A percentile compares a stretch with the other conserved stretches of the same genome.
Conservation (phyloP, 495 filamentous ascomycete genomes). For the Penicillium silybi region DNA sequence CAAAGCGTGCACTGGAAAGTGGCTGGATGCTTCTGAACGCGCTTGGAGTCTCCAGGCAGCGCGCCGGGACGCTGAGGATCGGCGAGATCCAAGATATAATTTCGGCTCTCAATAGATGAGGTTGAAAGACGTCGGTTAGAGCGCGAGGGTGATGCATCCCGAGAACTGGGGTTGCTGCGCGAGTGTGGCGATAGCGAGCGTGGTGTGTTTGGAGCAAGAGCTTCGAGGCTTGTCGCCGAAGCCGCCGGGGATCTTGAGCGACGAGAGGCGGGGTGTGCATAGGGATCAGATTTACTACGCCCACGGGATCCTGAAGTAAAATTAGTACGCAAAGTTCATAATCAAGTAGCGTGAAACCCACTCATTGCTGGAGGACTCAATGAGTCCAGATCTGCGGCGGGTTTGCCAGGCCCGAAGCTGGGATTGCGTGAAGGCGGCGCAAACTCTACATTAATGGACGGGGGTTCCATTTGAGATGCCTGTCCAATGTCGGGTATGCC, state of each 20-base stretch:
- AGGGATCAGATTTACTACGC: slow-evolving; percentile 72
- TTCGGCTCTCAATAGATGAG: slow-evolving; percentile 77
- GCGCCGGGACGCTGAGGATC: slow-evolving; percentile 80
- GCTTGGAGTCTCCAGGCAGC: slow-evolving; percentile 57
- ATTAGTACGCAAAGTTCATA: slow-evolving; percentile 16
- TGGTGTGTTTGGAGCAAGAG: slow-evolving; percentile 43
- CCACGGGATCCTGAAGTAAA: slow-evolving; percentile 49
- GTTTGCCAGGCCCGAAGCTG: slow-evolving; percentile 67
- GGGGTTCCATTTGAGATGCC: slow-evolving; percentile 72
- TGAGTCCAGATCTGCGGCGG: slow-evolving; percentile 63
- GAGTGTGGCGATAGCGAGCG: slow-evolving; percentile 65
- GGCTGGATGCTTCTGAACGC: slow-evolving; percentile 91
- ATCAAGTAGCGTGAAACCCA: slow-evolving; percentile 40
- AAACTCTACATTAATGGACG: slow-evolving; percentile 90
- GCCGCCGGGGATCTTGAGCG: slow-evolving; percentile 43
- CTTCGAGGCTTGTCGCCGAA: slow-evolving; percentile 43
- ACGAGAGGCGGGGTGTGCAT: slow-evolving; percentile 43
- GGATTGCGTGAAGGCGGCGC: slow-evolving; percentile 76
- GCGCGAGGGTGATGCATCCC: slow-evolving; percentile 57
- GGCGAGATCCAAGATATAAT: slow-evolving; percentile 88
- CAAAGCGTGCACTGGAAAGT: slow-evolving; percentile 85
- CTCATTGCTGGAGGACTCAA: slow-evolving; percentile 82
- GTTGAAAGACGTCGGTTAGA: slow-evolving; percentile 77
- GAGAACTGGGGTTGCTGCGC: slow-evolving; percentile 45
- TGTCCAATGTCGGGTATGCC: slow-evolving; percentile 58